Conservation (phyloP, 1,139 yeast species). For the Debaryomyces coudertii region DNA sequence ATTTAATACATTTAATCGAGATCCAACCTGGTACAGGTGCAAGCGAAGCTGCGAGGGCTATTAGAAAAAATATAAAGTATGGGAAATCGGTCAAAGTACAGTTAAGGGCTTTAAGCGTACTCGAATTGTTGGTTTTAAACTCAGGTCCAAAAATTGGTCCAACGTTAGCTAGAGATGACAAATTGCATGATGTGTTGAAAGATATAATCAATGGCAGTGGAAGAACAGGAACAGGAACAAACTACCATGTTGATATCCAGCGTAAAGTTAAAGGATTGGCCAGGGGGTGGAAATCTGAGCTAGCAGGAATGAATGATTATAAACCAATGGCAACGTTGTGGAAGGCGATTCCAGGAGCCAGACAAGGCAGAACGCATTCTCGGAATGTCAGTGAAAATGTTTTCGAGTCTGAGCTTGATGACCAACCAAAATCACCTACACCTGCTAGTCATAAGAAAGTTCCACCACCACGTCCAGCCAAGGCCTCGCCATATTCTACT, state of each 20-base stretch:
- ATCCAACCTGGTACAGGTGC: constrained; percentile 52
- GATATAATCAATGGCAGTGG: constrained; percentile 46
- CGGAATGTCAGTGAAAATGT: constrained; percentile 17
- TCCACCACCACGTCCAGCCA: constrained; percentile 36
- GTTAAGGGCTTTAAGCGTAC: constrained; percentile 63
- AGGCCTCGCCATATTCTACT: constrained; percentile 26
- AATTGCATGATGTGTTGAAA: constrained; percentile 67
- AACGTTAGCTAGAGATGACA: constrained; percentile 68
- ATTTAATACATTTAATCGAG: constrained; percentile 42
- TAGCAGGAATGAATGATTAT: constrained; percentile 54
- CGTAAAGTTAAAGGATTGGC: constrained; percentile 52
- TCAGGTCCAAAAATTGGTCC: constrained; percentile 58
- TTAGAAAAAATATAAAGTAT: constrained; percentile 85
- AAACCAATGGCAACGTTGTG: constrained; percentile 53
- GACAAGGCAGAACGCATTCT: constrained; percentile 12
- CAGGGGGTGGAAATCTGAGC: constrained; percentile 65
- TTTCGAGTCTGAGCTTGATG: constrained; percentile 20
- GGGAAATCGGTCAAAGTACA: constrained; percentile 65
- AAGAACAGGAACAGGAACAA: constrained; percentile 40
- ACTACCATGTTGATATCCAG: constrained; percentile 49
- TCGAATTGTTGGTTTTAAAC: constrained; percentile 78
- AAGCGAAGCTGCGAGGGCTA: constrained; percentile 85
- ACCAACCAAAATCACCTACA: constrained; percentile 17
- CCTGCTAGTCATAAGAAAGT: constrained; percentile 18
- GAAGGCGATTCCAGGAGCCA: constrained; percentile 32